Conservation (phyloP, 345 rosid genomes). For the Syzygium grande region DNA sequence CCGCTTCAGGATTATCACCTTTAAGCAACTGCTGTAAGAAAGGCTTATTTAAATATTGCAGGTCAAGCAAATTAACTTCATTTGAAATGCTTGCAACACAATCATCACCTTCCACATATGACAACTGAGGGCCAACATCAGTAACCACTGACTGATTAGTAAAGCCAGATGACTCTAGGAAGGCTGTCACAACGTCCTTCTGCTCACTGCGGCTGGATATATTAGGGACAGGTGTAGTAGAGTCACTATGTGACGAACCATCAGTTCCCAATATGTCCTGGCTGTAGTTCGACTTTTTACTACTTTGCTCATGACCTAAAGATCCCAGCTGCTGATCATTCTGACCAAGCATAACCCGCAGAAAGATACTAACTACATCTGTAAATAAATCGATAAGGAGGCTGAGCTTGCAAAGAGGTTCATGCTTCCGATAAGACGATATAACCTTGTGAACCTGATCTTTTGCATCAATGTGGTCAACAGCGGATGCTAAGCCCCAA, state of each 20-base stretch:
- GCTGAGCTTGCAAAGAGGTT: conserved; percentile 29
- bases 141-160: conserved; percentile 10
- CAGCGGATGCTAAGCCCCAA: conserved; percentile 76
- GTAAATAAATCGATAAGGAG: conserved; percentile 24
- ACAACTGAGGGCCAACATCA: neutral
- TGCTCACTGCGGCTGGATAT: neutral
- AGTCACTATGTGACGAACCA: conserved; percentile 1
- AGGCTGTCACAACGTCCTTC: neutral
- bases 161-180: conserved; percentile 6
- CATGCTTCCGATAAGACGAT: conserved; percentile 22
- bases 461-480: conserved; percentile 23
- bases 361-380: conserved; percentile 29
- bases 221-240: neutral
- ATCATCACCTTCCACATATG: conserved; percentile 11
- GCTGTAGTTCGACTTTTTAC: conserved; percentile 1
- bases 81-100: conserved; percentile 19
- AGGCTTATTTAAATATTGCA: conserved; percentile 19
- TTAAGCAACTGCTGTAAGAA: conserved; percentile 39
- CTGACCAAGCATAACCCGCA: conserved; percentile 27
- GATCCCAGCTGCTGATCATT: conserved; percentile 20
- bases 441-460: conserved; percentile 24
- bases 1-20: conserved; percentile 49
- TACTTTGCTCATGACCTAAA: conserved; percentile 14
- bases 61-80: conserved; percentile 19
- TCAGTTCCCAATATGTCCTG: conserved; percentile 1